Percentiles rank a stretch among this genome's conserved stretches.
Evolutionary conservation across 352 stramenopile species (phyloP).

Genomic region (Ophiocytium majus): DNA sequence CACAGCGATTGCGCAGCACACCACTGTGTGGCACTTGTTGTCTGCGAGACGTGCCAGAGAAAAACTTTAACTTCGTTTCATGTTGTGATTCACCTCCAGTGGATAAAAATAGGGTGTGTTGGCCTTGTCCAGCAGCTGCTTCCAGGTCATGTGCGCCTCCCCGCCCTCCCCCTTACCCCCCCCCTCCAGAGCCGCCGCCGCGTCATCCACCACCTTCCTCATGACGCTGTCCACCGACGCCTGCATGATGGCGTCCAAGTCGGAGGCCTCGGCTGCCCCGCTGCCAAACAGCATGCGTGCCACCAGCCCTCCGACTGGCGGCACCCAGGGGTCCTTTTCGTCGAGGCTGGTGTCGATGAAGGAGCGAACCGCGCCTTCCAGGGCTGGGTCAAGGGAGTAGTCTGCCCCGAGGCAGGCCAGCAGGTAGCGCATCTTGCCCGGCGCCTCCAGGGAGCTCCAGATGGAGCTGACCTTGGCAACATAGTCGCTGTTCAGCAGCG

Average conservation of each 20-base stretch:
- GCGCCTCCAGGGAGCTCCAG: background rate
- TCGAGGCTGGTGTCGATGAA: background rate
- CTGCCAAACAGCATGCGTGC: background rate
- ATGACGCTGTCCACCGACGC: slow-evolving; percentile 9
- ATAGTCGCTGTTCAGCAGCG: background rate
- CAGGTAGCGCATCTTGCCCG: slow-evolving; percentile 9
- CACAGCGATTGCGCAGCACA: too few species aligned
- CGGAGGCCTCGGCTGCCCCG: too few species aligned
- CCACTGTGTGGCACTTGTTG: too few species aligned
- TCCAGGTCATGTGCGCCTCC: background rate
- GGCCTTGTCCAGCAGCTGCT: background rate
- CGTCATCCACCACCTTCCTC: background rate
- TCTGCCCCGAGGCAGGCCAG: slow-evolving; percentile 12
- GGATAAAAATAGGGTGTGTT: background rate
- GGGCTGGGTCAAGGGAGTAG: background rate
- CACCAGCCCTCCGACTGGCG: background rate
- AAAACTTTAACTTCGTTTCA: too few species aligned
- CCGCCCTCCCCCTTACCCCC: background rate
- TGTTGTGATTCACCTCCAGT: background rate
- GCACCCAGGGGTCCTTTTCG: background rate
- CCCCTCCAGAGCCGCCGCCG: background rate
- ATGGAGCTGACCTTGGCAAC: background rate
- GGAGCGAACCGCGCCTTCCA: background rate
- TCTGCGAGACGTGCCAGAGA: too few species aligned
- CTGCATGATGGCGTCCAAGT: too few species aligned